phyloP scores from a whole-genome alignment of 805 yeast genomes.

The Blastobotrys robertii region DNA sequence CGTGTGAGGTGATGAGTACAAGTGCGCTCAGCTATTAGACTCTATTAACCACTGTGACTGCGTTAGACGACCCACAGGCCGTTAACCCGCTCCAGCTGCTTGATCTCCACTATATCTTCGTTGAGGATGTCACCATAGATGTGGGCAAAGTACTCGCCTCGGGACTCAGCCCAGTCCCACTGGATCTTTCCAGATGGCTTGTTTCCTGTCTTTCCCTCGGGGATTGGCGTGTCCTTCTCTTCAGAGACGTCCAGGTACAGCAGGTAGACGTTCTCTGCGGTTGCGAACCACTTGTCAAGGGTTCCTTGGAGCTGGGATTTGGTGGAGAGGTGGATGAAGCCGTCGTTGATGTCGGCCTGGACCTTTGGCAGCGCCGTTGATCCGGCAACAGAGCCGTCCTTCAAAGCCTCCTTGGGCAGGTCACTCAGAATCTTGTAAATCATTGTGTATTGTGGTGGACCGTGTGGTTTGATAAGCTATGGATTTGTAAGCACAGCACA shows the following conservation, averaged over 20 bases:
- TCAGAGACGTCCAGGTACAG: constrained; percentile 18
- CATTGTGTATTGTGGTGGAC: constrained; percentile 17
- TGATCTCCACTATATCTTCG: constrained; percentile 14
- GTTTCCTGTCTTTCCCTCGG: constrained; percentile 19
- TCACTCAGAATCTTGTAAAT: constrained; percentile 17
- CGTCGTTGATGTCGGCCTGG: constrained; percentile 21
- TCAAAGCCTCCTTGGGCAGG: constrained; percentile 18
- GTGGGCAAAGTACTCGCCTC: constrained; percentile 19
- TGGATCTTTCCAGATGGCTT: constrained; percentile 13
- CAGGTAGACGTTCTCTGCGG: constrained; percentile 10
- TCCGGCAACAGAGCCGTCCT: constrained; percentile 15
- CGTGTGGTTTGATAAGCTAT: too few relatives aligned
- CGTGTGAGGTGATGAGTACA: too few relatives aligned
- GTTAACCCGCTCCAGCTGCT: constrained; percentile 1
- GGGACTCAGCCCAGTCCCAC: constrained; percentile 20
- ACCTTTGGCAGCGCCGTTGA: constrained; percentile 16
- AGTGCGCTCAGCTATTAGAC: too few relatives aligned
- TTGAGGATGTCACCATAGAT: constrained; percentile 20
- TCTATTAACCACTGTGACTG: too few relatives aligned
- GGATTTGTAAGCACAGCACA: too few relatives aligned
- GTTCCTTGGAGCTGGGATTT: constrained; percentile 18
- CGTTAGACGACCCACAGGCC: too few relatives aligned
- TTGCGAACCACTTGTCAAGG: constrained; percentile 14
- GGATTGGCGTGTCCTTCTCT: constrained; percentile 8
- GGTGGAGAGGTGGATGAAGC: constrained; percentile 22